Base-by-base conservation (phyloP, 805 yeast genomes). In the Jamesozyma gamospora region DNA sequence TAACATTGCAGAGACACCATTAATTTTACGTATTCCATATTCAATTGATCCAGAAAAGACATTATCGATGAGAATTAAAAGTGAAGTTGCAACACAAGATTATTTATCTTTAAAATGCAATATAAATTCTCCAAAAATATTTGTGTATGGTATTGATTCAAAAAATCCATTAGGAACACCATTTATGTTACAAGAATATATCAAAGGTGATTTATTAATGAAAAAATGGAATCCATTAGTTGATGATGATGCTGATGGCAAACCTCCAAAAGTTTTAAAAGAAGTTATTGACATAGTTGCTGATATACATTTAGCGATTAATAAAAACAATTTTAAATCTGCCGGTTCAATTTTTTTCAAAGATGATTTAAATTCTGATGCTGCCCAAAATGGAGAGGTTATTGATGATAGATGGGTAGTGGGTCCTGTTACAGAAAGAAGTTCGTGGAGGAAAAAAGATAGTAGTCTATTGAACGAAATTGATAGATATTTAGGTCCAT, bases 61-160 rank as follows among this genome's bases (percentile, higher is more conserved):
- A 26, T 77, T 77, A 41, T 70, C 75, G 35, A 70, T 80, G 44
- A 79, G 84, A 50, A 69, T 90, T 53, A 78, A 82, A 58, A 77
- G 87, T 57, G 98, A 90, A 62, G 96, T 79, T 39, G 98, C 98
- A 16, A 90, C 97, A 1, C 67, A 84, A 69, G 97, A 90, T 62
- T 92, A 83, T 60, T 69, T 80, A 40, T 60, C 68, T 28, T 61
- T 72, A 47, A 84, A 85, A 55, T 63, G 83, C 40, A 77, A 76
- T 1, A 60, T 82, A 36, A 70, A 72, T 18, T 83, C 83, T 33
- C 96, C 96, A 32, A 76, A 74, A 50, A 82, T 84, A 11, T 64
- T 76, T 40, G 68, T 74, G 55, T 82, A 77, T 53, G 85, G 86
- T 42, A 67, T 74, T 24, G 71, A 74, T 34, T 62, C 67, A 17